phyloP scores from a whole-genome alignment of 192 early-diverging fungal species.

The Spinellus fusiger region DNA sequence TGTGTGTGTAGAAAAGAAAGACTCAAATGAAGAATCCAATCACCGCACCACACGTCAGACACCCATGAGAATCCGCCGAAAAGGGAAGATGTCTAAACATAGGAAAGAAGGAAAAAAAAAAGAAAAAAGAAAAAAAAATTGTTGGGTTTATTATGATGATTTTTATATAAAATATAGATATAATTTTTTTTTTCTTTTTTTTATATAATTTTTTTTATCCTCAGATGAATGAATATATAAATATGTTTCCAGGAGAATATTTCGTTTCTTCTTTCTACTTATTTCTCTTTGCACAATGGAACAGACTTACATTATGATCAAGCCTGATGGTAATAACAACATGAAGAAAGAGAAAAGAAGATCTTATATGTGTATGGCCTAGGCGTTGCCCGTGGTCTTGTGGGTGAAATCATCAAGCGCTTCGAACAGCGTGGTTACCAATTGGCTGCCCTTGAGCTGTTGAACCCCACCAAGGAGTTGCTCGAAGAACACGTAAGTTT shows the following conservation, averaged over 20 bases:
- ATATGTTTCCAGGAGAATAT: neutral
- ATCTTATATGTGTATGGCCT: neutral
- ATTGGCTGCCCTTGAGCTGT: conserved; percentile 77
- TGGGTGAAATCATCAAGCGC: conserved; percentile 90
- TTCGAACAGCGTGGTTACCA: conserved; percentile 91
- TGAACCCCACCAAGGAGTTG: conserved; percentile 61
- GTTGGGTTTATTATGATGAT: neutral
- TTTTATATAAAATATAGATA: neutral
- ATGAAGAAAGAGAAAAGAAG: neutral
- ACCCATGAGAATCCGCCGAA: no score
- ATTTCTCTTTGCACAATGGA: conserved; percentile 27
- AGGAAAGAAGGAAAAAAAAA: neutral
- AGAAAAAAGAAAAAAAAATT: neutral
- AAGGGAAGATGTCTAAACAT: no score
- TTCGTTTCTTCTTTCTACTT: neutral
- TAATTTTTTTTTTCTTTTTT: neutral
- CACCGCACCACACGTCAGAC: no score
- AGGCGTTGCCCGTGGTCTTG: conserved; percentile 75
- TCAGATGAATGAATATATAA: neutral
- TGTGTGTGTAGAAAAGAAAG: no score
- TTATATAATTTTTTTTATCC: neutral
- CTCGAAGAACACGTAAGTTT: conserved; percentile 37
- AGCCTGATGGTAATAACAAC: conserved; percentile 36
- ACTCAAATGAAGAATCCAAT: no score
- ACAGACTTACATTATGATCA: conserved; percentile 55